Percentiles rank a stretch among this genome's conserved stretches.
Evolutionary conservation across 2,329 filamentous ascomycete species (phyloP).

Genomic region (Aureobasidium lini): DNA sequence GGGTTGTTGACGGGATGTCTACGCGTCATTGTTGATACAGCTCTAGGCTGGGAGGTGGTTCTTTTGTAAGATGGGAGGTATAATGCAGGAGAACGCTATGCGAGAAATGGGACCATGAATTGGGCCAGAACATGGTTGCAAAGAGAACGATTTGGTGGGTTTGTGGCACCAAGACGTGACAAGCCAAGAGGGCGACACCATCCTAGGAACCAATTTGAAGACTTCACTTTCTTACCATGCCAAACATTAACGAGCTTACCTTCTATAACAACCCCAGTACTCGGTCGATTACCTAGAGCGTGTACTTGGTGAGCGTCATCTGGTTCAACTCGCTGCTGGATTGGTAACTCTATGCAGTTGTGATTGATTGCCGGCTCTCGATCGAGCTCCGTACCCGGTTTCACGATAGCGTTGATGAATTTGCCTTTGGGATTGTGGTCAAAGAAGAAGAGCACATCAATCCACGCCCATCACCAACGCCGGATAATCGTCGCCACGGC

Average conservation of each 20-base stretch:
- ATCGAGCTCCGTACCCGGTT: too few species aligned
- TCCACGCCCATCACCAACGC: too few species aligned
- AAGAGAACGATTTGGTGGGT: not conserved
- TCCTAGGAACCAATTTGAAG: not conserved
- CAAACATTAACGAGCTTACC: not conserved
- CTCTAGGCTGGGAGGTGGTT: too few species aligned
- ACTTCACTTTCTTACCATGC: not conserved
- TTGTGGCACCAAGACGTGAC: not conserved
- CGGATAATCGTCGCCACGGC: not conserved
- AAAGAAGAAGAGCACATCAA: not conserved
- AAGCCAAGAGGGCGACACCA: not conserved
- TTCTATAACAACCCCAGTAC: not conserved
- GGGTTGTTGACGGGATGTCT: not conserved
- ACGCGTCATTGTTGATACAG: not conserved
- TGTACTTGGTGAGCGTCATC: not conserved
- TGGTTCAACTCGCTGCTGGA: not conserved
- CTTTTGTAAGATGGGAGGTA: not conserved
- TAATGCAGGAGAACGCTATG: not conserved
- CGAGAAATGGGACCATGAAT: not conserved
- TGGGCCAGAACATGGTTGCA: not conserved
- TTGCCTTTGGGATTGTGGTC: not conserved
- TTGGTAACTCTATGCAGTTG: not conserved
- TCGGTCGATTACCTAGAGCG: not conserved
- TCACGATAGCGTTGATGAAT: not conserved
- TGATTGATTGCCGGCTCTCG: not conserved